phyloP scores from a whole-genome alignment of 257 asterid species.

The Agastache rugosa region DNA sequence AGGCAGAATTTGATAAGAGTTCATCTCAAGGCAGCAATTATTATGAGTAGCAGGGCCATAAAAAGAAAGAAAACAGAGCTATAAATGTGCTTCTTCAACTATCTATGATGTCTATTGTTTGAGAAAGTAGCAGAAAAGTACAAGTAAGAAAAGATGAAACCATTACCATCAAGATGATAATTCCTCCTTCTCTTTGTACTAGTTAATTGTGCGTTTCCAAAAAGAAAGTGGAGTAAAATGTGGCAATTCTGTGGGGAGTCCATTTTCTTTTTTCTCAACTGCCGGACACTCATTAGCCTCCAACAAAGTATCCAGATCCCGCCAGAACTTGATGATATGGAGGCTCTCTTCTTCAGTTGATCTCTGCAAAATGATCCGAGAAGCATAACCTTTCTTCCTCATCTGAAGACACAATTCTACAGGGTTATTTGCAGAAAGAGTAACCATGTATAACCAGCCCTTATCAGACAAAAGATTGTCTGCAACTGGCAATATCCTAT shows the following conservation, averaged over 20 bases:
- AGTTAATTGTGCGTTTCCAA: conserved; percentile 38
- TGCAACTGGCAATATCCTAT: conserved; percentile 83
- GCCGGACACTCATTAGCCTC: conserved; percentile 51
- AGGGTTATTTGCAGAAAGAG: conserved; percentile 74
- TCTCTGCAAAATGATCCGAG: conserved; percentile 77
- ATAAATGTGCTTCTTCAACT: background rate
- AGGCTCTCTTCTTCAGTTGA: conserved; percentile 97
- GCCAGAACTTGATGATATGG: conserved; percentile 85
- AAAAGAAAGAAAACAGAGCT: background rate
- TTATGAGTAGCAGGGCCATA: background rate
- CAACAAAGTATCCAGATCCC: conserved; percentile 54
- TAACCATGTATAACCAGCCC: conserved; percentile 90
- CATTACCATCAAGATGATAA: conserved; percentile 33
- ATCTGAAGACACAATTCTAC: conserved; percentile 71
- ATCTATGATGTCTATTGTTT: background rate
- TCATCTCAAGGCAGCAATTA: too few species aligned
- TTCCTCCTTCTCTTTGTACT: background rate
- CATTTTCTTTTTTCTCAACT: conserved; percentile 37
- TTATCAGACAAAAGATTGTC: conserved; percentile 77
- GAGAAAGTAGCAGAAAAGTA: background rate
- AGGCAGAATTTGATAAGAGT: background rate
- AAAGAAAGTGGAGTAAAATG: conserved; percentile 49
- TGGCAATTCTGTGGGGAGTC: conserved; percentile 33
- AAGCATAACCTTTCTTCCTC: conserved; percentile 86
- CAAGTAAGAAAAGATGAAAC: background rate